Base-by-base conservation (phyloP, 2,329 filamentous ascomycete species). In the Nigrospora sphaerica region DNA sequence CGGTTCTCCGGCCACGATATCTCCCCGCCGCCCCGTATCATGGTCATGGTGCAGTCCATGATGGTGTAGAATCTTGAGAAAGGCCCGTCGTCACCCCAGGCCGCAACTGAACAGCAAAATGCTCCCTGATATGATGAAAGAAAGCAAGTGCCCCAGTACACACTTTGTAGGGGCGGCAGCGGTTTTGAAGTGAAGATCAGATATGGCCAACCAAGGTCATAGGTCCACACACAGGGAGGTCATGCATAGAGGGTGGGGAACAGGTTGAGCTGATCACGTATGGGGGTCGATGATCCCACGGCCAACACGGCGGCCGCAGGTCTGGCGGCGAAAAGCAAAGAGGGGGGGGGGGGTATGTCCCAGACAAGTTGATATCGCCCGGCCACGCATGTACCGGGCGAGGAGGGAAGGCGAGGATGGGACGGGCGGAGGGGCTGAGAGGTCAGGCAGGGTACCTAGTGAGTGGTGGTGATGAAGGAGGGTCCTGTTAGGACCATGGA, bases 21-120 rank as follows among this genome's bases (percentile, higher is more conserved):
- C 47, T 69, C 68, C 57, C 65, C 63, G 54, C 68, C 65, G 57
- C 69, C 67, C 47, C 67, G 59, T 52, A 65, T 57, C 50, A 70
- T 63, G 55, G 66, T 59, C 57, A 72, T 61, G 59, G 66, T 61
- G 54, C 57, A 64, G 53, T 76, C 67, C 74, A 77, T 77, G 56
- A 61, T 33, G 32, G 5, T 42, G 39, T 42, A 42, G 40, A 42
- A 28, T 28, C 23, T 14, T 14, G 40, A 23, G 13, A 33, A 14
- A 19, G 40, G 12, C 34, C 32, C 11, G 3, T 28, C 40, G 17
- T 42, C 32, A 33, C 32, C 40, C 40, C 40, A 23, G 12, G 40
- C 34, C 40, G 31, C 12, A 34, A 33, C 32, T 33, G 40, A 42
- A 28, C 23, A 28, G 18, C 28, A 42, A 18, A n/a, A 34, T 44